phyloP scores from a whole-genome alignment of 2,329 filamentous ascomycete species.

The Beauveria rudraprayagi region DNA sequence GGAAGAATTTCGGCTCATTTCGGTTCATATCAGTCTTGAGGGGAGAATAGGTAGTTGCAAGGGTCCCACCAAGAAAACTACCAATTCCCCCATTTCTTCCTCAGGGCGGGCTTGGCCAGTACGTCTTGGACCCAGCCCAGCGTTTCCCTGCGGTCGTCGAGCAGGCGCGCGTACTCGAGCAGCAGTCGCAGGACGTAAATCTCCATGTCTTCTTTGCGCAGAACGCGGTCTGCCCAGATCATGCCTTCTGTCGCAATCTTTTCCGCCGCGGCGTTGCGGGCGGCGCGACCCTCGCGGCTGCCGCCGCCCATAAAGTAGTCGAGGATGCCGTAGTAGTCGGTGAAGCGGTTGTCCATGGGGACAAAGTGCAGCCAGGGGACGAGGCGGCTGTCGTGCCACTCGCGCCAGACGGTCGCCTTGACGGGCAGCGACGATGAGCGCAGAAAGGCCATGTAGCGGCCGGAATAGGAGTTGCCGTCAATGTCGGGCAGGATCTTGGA shows the following conservation, averaged over 20 bases:
- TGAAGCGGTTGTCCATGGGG: slow-evolving; percentile 67
- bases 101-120: slow-evolving; percentile 25
- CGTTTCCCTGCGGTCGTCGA: slow-evolving; percentile 40
- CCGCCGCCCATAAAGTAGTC: slow-evolving; percentile 58
- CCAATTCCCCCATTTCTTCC: slow-evolving; percentile 23
- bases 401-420: slow-evolving; percentile 69
- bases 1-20: not conserved
- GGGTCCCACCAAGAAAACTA: slow-evolving; percentile 3
- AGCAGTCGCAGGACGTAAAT: slow-evolving; percentile 60
- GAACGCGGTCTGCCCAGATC: slow-evolving; percentile 59
- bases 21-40: not conserved
- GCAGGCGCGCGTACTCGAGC: slow-evolving; percentile 53
- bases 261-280: slow-evolving; percentile 51
- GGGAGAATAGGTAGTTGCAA: not conserved
- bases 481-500: slow-evolving; percentile 68
- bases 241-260: slow-evolving; percentile 59
- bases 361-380: slow-evolving; percentile 75
- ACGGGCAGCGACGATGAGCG: slow-evolving; percentile 62
- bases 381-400: slow-evolving; percentile 72
- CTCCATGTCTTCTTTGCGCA: slow-evolving; percentile 66
- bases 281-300: slow-evolving; percentile 41
- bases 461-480: slow-evolving; percentile 66
- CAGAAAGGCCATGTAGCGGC: slow-evolving; percentile 61
- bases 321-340: slow-evolving; percentile 65
- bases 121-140: slow-evolving; percentile 51